Evolutionary conservation across 2,329 filamentous ascomycete genomes (phyloP).

Genomic region (Penicillium verrucosum): DNA sequence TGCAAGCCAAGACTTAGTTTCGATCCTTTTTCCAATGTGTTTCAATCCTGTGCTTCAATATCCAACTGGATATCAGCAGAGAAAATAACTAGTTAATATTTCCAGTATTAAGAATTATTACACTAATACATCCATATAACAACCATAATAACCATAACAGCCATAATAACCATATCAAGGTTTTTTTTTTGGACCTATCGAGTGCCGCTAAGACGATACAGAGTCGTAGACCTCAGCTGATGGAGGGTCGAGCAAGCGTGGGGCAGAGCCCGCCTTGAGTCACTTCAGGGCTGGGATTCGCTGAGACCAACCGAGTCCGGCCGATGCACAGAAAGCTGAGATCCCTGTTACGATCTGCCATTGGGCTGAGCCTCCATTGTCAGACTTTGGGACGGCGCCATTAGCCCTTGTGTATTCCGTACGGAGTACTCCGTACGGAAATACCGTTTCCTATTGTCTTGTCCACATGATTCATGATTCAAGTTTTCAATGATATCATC

Average conservation of each 20-base stretch:
- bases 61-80: not conserved
- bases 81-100: not conserved
- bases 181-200: constrained; percentile 18
- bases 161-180: not conserved
- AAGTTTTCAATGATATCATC: constrained; percentile 19
- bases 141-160: not conserved
- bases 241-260: constrained; percentile 33
- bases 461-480: constrained; percentile 9
- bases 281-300: constrained; percentile 34
- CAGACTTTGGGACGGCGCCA: constrained; percentile 34
- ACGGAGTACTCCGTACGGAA: too few relatives aligned
- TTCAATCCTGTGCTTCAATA: not conserved
- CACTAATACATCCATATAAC: constrained; percentile 3
- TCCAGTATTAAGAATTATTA: not conserved
- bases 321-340: constrained; percentile 29
- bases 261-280: constrained; percentile 30
- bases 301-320: constrained; percentile 26
- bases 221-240: constrained; percentile 30
- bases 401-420: constrained; percentile 7
- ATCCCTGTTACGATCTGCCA: constrained; percentile 39
- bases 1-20: constrained; percentile 6
- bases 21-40: not conserved
- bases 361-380: constrained; percentile 38
- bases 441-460: not conserved
- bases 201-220: constrained; percentile 13